Conservation (phyloP, 2,329 filamentous ascomycete species). For the Pseudopithomyces chartarum region DNA sequence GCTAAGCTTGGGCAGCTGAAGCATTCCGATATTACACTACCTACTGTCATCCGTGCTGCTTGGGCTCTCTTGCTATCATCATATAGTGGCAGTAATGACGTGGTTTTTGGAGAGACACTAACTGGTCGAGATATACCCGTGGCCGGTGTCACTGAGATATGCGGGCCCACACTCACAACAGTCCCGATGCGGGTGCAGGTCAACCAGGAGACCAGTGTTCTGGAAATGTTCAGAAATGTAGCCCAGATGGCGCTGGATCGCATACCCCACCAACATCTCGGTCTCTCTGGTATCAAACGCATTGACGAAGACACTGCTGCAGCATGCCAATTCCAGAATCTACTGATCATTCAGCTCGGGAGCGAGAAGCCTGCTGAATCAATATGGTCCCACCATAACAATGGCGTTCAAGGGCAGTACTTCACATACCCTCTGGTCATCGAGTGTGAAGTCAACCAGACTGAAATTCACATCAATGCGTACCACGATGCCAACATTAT, state of each 20-base stretch:
- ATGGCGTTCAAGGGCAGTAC: slow-evolving; percentile 34
- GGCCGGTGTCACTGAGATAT: slow-evolving; percentile 38
- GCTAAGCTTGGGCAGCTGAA: slow-evolving; percentile 28
- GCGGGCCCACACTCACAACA: slow-evolving; percentile 47
- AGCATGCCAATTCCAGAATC: slow-evolving; percentile 62
- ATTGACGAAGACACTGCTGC: slow-evolving; percentile 58
- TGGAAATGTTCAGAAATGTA: slow-evolving; percentile 27
- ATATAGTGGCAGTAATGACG: slow-evolving; percentile 35
- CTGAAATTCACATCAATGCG: slow-evolving; percentile 26
- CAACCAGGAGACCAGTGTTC: slow-evolving; percentile 27
- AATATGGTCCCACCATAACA: slow-evolving; percentile 35
- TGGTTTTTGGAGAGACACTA: slow-evolving; percentile 42
- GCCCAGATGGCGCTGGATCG: slow-evolving; percentile 27
- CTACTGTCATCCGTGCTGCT: slow-evolving; percentile 36
- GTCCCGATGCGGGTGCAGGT: slow-evolving; percentile 44
- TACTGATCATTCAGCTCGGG: slow-evolving; percentile 58
- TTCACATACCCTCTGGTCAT: slow-evolving; percentile 42
- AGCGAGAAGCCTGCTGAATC: slow-evolving; percentile 26
- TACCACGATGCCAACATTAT: slow-evolving; percentile 36
- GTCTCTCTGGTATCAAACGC: slow-evolving; percentile 44
- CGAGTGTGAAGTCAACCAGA: slow-evolving; percentile 31
- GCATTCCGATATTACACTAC: slow-evolving; percentile 37
- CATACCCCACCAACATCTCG: slow-evolving; percentile 45
- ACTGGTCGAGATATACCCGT: slow-evolving; percentile 43
- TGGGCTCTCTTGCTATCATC: slow-evolving; percentile 36